These are phyloP conservation scores for Fulvia fulva DNA, from an alignment of 2,329 filamentous ascomycete species.

Conservation along the genomic window DNA sequence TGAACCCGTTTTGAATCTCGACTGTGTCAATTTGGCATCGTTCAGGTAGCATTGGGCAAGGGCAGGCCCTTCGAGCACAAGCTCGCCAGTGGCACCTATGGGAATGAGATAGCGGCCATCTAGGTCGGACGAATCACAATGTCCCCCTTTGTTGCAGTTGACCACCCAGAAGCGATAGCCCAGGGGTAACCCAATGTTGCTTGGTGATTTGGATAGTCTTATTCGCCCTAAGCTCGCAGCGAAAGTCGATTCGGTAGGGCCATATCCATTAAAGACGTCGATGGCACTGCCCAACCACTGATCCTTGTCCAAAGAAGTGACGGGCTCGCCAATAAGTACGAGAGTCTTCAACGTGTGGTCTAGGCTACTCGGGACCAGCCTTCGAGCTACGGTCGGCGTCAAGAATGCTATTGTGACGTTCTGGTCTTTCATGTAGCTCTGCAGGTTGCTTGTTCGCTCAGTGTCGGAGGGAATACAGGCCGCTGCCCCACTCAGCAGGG, in stretches of 20 bases:
- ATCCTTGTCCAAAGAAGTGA: neutral
- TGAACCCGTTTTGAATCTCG: neutral
- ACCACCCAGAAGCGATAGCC: neutral
- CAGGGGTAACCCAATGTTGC: neutral
- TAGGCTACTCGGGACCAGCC: neutral
- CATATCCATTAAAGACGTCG: neutral
- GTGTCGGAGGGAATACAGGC: slow-evolving; percentile 1
- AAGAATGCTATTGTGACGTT: neutral
- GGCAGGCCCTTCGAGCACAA: neutral
- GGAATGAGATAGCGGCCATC: slow-evolving; percentile 8
- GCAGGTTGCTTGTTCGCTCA: slow-evolving; percentile 9
- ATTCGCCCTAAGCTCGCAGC: slow-evolving; percentile 27
- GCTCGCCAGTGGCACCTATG: slow-evolving; percentile 1
- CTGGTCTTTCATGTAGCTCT: neutral
- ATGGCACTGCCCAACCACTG: neutral
- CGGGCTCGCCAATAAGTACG: neutral
- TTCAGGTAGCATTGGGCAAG: neutral
- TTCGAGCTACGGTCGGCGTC: neutral
- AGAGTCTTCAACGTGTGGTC: neutral
- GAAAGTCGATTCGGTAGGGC: neutral
- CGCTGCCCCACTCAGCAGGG: slow-evolving; percentile 11
- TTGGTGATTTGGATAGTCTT: slow-evolving; percentile 31
- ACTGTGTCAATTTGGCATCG: neutral
- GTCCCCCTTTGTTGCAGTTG: too few species aligned
- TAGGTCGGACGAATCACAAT: too few species aligned